phyloP scores from a whole-genome alignment of 441 rosid species.

The Corymbia calophylla region DNA sequence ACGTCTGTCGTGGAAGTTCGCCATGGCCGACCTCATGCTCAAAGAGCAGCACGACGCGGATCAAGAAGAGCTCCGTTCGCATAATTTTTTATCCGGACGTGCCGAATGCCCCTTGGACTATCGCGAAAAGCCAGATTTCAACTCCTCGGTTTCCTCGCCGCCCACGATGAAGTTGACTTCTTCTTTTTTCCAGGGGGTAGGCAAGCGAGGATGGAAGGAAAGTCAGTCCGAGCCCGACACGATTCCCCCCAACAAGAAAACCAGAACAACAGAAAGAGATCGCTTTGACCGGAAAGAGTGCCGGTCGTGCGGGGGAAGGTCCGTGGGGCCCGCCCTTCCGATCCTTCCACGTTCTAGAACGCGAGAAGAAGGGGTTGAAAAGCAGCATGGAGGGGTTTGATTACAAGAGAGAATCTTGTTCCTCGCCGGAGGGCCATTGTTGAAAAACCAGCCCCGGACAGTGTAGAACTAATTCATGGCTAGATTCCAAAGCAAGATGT shows the following conservation, averaged over 20 bases:
- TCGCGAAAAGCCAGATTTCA: background rate
- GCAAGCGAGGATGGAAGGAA: background rate
- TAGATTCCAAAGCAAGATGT: background rate
- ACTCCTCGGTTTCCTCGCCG: background rate
- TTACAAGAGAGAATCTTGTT: background rate
- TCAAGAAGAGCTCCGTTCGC: background rate
- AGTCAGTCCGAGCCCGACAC: background rate
- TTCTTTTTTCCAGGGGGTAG: background rate
- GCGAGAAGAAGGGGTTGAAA: background rate
- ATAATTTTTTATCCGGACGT: background rate
- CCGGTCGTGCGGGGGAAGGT: background rate
- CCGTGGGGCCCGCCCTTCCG: background rate
- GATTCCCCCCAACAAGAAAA: background rate
- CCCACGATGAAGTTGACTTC: background rate
- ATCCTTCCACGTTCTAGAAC: background rate
- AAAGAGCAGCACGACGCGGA: background rate
- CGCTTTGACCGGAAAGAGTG: background rate
- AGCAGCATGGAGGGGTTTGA: background rate
- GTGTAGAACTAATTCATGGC: background rate
- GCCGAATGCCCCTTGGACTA: background rate
- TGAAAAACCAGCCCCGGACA: background rate
- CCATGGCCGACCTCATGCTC: background rate
- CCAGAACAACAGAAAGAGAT: background rate
- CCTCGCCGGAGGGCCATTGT: background rate
- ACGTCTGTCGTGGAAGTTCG: background rate